Percentiles rank a stretch among this genome's conserved stretches.
Conservation (phyloP, 257 asterid species). For the Lantana camara region DNA sequence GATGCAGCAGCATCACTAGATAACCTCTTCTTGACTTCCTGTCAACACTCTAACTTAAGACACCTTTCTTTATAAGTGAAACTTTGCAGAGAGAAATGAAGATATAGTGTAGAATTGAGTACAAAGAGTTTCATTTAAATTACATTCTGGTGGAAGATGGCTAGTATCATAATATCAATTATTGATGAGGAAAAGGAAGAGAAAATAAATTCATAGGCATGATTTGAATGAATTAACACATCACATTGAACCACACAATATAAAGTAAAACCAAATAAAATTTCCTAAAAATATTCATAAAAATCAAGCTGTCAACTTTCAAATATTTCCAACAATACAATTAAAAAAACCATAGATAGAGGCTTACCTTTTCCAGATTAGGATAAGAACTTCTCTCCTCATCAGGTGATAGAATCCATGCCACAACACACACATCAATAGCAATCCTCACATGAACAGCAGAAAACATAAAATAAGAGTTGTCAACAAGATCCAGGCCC, state of each 20-base stretch:
- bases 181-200: constrained; percentile 14
- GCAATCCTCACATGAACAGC: constrained; percentile 57
- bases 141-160: constrained; percentile 1
- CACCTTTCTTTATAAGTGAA: constrained; percentile 17
- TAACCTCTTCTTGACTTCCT: constrained; percentile 93
- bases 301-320: neutral
- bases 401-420: constrained; percentile 97
- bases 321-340: constrained; percentile 10
- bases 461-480: constrained; percentile 57
- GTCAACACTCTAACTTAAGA: constrained; percentile 36
- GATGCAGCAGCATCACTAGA: constrained; percentile 84
- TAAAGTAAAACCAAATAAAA: neutral
- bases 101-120: neutral
- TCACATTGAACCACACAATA: neutral
- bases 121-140: constrained; percentile 1
- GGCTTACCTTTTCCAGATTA: constrained; percentile 81
- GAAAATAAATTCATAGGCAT: neutral
- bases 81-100: constrained; percentile 18
- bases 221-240: neutral
- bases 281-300: neutral
- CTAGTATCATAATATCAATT: constrained; percentile 1
- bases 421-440: constrained; percentile 69
- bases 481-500: constrained; percentile 71
- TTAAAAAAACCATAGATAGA: neutral
- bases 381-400: constrained; percentile 87